Percentiles rank a stretch among this genome's conserved stretches.
These are phyloP conservation scores for Neoscytalidium dimidiatum DNA, from an alignment of 2,329 filamentous ascomycete species.

Conservation along the genomic window DNA sequence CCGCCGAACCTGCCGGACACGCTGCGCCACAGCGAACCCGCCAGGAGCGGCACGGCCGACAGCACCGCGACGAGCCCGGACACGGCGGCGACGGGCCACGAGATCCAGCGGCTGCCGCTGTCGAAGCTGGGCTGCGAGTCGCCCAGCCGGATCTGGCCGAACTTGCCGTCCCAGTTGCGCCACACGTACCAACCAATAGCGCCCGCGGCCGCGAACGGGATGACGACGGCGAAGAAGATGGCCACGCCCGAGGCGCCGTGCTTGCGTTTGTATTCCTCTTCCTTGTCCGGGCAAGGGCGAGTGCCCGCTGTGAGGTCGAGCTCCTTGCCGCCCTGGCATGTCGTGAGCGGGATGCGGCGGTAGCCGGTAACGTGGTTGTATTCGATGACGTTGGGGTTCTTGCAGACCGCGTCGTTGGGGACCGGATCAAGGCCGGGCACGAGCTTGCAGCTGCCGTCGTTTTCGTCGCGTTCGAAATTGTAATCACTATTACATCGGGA, in stretches of 20 bases:
- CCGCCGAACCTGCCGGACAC: constrained; percentile 53
- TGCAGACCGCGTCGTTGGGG: constrained; percentile 61
- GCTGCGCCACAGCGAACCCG: constrained; percentile 71
- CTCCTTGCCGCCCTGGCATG: constrained; percentile 75
- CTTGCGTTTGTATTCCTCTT: constrained; percentile 78
- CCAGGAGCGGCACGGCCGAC: constrained; percentile 65
- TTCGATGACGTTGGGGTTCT: constrained; percentile 67
- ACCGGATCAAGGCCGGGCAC: constrained; percentile 71
- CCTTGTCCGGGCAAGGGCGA: constrained; percentile 73
- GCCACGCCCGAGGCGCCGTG: constrained; percentile 68
- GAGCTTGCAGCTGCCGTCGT: constrained; percentile 73
- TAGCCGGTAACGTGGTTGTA: constrained; percentile 88
- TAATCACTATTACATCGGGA: constrained; percentile 67
- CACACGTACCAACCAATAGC: constrained; percentile 83
- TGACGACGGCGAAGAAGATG: constrained; percentile 81
- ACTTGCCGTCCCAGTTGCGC: constrained; percentile 82
- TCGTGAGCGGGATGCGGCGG: constrained; percentile 85
- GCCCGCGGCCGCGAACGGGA: constrained; percentile 71
- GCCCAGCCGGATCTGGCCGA: constrained; percentile 85
- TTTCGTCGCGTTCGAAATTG: constrained; percentile 82
- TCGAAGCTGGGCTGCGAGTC: constrained; percentile 61
- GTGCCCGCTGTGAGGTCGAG: constrained; percentile 67
- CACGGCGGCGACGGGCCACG: constrained; percentile 64
- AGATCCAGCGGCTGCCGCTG: constrained; percentile 74
- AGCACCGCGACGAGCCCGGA: constrained; percentile 58